These are phyloP conservation scores for Pseudocercospora musae DNA, from an alignment of 2,329 filamentous ascomycete genomes.

Conservation along the genomic window DNA sequence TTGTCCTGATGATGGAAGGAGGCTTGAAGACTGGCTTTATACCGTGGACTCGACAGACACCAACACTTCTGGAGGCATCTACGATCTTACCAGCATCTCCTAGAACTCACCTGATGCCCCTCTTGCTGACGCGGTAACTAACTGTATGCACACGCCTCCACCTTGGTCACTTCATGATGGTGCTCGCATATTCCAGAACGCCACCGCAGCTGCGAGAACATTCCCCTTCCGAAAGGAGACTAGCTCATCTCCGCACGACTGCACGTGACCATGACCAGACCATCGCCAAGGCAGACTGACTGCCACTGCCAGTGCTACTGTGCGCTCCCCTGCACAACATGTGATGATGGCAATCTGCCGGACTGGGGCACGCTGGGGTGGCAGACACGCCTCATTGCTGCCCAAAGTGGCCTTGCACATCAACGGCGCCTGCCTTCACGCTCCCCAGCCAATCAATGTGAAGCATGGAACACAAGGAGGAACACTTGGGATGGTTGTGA, in stretches of 20 bases:
- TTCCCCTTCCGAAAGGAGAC: background rate
- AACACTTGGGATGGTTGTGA: conserved; percentile 1
- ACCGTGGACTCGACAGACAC: conserved; percentile 12
- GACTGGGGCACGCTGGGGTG: background rate
- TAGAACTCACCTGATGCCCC: conserved; percentile 11
- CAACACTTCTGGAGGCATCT: conserved; percentile 12
- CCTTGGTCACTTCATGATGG: conserved; percentile 7
- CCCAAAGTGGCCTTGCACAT: background rate
- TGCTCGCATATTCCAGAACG: conserved; percentile 13
- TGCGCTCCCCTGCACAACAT: background rate
- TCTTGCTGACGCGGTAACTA: conserved; percentile 6
- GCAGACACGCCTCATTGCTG: background rate
- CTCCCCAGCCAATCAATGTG: background rate
- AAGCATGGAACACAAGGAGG: background rate
- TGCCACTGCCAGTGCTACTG: background rate
- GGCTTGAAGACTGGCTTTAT: conserved; percentile 16
- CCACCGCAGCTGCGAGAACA: background rate
- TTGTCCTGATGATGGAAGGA: conserved; percentile 25
- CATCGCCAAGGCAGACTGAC: background rate
- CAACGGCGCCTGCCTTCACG: background rate
- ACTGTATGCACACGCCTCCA: background rate
- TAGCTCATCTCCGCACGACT: background rate
- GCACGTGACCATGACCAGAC: background rate
- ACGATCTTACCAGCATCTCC: conserved; percentile 16
- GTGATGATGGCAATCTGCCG: background rate